Conservation (phyloP, 2,329 filamentous ascomycete genomes). For the Pseudofabraea citricarpa region DNA sequence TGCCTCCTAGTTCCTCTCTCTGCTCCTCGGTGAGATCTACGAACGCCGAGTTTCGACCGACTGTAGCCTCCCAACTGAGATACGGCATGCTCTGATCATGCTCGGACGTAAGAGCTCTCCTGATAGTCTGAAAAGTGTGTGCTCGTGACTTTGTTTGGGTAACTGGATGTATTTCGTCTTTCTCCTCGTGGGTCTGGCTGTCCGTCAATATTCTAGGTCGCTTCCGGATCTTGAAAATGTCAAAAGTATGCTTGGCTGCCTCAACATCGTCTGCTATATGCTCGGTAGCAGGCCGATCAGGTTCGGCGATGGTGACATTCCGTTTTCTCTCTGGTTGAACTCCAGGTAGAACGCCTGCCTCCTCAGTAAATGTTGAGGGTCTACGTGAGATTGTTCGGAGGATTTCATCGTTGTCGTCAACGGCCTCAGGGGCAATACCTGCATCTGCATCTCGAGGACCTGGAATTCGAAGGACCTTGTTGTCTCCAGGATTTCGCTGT, state of each 20-base stretch:
- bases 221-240: slow-evolving; percentile 37
- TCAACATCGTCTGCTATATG: slow-evolving; percentile 24
- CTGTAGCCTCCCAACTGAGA: slow-evolving; percentile 87
- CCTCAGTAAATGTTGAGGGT: slow-evolving; percentile 13
- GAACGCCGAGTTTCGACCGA: slow-evolving; percentile 91
- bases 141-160: slow-evolving; percentile 10
- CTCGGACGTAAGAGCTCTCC: slow-evolving; percentile 33
- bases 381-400: slow-evolving; percentile 12
- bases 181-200: slow-evolving; percentile 26
- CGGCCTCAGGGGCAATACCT: slow-evolving; percentile 64
- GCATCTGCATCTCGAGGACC: slow-evolving; percentile 86
- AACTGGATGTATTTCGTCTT: slow-evolving; percentile 8
- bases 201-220: slow-evolving; percentile 34
- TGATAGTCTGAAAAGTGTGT: slow-evolving; percentile 54
- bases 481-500: slow-evolving; percentile 69
- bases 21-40: slow-evolving; percentile 84
- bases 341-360: slow-evolving; percentile 6
- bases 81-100: slow-evolving; percentile 71
- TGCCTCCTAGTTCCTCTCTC: slow-evolving; percentile 89
- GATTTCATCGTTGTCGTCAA: slow-evolving; percentile 33
- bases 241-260: slow-evolving; percentile 17
- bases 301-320: slow-evolving; percentile 26
- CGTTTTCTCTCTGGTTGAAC: slow-evolving; percentile 12
- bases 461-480: slow-evolving; percentile 78
- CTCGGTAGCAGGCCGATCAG: slow-evolving; percentile 14